Evolutionary conservation across 345 rosid genomes (phyloP).

Genomic region (Xanthoceras sorbifolium): DNA sequence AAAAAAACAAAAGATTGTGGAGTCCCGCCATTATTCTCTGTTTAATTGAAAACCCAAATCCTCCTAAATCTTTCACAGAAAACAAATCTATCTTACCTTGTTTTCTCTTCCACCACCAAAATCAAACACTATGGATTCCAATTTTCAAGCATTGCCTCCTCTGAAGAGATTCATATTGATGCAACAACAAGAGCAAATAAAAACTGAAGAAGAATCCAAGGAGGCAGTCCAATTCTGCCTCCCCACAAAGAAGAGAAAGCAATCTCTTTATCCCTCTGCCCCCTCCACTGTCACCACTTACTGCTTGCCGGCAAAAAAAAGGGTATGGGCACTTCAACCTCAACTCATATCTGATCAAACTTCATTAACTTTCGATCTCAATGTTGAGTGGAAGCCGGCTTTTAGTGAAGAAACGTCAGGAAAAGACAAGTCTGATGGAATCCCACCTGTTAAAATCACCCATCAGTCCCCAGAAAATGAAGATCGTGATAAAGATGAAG

Average conservation of each 20-base stretch:
- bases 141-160: slow-evolving; percentile 62
- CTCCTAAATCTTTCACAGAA: no score
- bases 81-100: no score
- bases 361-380: slow-evolving; percentile 69
- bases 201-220: slow-evolving; percentile 29
- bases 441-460: slow-evolving; percentile 18
- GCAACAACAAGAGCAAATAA: slow-evolving; percentile 30
- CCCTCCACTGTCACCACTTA: slow-evolving; percentile 10
- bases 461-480: no score
- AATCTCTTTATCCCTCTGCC: slow-evolving; percentile 37
- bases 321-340: slow-evolving; percentile 79
- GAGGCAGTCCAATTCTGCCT: slow-evolving; percentile 37
- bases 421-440: slow-evolving; percentile 9
- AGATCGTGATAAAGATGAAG: not conserved
- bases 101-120: not conserved
- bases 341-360: slow-evolving; percentile 45
- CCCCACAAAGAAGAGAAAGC: slow-evolving; percentile 85
- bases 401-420: slow-evolving; percentile 14
- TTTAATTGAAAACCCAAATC: no score
- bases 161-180: slow-evolving; percentile 64
- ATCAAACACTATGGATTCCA: slow-evolving; percentile 46
- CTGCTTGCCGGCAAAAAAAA: slow-evolving; percentile 82
- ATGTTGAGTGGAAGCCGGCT: slow-evolving; percentile 56
- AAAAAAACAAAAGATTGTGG: no score
- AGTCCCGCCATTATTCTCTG: no score